Evolutionary conservation across 306 rosid genomes (phyloP).

Genomic region (Pachyrhizus erosus): DNA sequence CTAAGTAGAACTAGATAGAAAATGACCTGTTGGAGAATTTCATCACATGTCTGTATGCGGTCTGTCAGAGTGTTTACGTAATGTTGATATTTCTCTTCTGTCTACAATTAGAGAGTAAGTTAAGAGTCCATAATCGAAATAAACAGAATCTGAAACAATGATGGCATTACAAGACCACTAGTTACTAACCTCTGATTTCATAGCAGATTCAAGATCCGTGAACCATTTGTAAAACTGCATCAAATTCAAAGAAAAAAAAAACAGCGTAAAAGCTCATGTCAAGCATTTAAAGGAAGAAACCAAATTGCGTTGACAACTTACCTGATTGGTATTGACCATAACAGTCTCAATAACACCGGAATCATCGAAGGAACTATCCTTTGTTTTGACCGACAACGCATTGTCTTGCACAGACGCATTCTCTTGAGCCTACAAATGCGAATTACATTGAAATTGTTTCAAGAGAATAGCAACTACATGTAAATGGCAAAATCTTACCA

Average conservation of each 20-base stretch:
- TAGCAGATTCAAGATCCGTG: slow-evolving; percentile 92
- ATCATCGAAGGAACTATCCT: slow-evolving; percentile 61
- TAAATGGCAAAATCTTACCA: slow-evolving; percentile 48
- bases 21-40: slow-evolving; percentile 82
- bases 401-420: slow-evolving; percentile 57
- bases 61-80: slow-evolving; percentile 84
- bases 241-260: slow-evolving; percentile 39
- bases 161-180: background rate
- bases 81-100: slow-evolving; percentile 96
- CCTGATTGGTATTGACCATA: slow-evolving; percentile 93
- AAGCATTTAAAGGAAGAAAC: background rate
- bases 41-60: slow-evolving; percentile 91
- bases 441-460: background rate
- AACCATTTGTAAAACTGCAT: slow-evolving; percentile 96
- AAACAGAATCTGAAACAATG: background rate
- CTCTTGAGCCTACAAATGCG: slow-evolving; percentile 60
- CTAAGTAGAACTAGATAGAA: slow-evolving; percentile 8
- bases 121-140: slow-evolving; percentile 32
- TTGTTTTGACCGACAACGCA: slow-evolving; percentile 61
- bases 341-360: slow-evolving; percentile 68
- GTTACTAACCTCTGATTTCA: slow-evolving; percentile 92
- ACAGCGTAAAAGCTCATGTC: background rate
- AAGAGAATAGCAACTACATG: background rate
- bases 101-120: slow-evolving; percentile 53
- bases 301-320: background rate